Evolutionary conservation across 768 basidiomycete genomes (phyloP).

Genomic region (Porpolomopsis calyptriformis): DNA sequence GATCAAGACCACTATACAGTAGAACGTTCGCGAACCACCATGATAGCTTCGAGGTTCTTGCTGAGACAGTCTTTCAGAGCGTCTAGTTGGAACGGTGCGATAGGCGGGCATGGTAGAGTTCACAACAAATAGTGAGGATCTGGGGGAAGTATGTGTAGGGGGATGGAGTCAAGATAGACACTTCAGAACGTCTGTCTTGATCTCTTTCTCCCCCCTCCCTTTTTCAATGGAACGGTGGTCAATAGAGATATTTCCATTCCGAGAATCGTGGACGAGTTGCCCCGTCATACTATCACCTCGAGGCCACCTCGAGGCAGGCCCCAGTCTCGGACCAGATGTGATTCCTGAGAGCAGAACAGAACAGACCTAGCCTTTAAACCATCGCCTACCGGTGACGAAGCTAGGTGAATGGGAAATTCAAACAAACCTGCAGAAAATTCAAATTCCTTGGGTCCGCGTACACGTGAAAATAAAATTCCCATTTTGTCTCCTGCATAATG

Average conservation of each 20-base stretch:
- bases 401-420: no score
- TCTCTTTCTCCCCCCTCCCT: slow-evolving; percentile 10
- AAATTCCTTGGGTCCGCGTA: no score
- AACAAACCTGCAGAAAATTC: no score
- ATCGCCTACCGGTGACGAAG: no score
- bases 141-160: not conserved
- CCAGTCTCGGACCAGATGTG: slow-evolving; percentile 8
- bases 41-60: slow-evolving; percentile 24
- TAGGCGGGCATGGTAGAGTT: slow-evolving; percentile 8
- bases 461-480: no score
- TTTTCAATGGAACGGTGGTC: slow-evolving; percentile 16
- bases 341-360: no score
- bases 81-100: slow-evolving; percentile 19
- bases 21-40: slow-evolving; percentile 19
- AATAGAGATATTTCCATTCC: slow-evolving; percentile 14
- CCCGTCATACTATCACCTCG: slow-evolving; percentile 31
- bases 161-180: slow-evolving; percentile 4
- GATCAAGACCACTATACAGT: not conserved
- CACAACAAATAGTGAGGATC: not conserved
- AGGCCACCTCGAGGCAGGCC: slow-evolving; percentile 24
- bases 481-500: no score
- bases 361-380: no score
- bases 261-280: slow-evolving; percentile 13
- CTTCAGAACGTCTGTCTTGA: not conserved
- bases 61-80: slow-evolving; percentile 35